phyloP scores from a whole-genome alignment of 202 grass and related monocot genomes.

The Thinopyrum obtusiflorum region DNA sequence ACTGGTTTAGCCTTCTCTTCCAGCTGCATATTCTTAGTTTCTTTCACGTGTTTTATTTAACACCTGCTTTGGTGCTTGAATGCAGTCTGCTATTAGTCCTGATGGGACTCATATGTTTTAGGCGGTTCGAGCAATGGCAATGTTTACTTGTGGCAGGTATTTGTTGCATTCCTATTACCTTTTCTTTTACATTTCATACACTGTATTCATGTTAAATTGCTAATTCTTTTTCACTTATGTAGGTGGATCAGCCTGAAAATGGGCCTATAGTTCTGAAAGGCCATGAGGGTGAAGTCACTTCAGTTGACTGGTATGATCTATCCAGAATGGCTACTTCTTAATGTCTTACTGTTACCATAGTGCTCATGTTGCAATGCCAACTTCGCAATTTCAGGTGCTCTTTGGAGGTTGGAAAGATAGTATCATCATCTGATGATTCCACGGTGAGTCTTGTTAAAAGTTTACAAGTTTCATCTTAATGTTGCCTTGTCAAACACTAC shows the following conservation, averaged over 20 bases:
- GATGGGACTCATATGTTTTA: slow-evolving; percentile 87
- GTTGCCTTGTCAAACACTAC: neutral
- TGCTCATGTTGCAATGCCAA: slow-evolving; percentile 30
- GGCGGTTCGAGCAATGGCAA: slow-evolving; percentile 84
- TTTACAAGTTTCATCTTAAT: neutral
- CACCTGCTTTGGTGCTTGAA: neutral
- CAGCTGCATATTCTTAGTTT: neutral
- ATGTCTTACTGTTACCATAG: neutral
- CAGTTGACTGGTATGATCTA: slow-evolving; percentile 75
- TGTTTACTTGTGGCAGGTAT: slow-evolving; percentile 88
- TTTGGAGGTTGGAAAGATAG: slow-evolving; percentile 82
- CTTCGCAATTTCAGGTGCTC: slow-evolving; percentile 57
- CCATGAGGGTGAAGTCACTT: slow-evolving; percentile 80
- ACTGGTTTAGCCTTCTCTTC: neutral
- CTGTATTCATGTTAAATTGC: slow-evolving; percentile 1
- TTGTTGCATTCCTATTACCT: neutral
- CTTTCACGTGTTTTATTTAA: slow-evolving; percentile 24
- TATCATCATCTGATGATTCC: slow-evolving; percentile 80
- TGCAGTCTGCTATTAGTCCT: slow-evolving; percentile 84
- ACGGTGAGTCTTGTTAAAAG: slow-evolving; percentile 49
- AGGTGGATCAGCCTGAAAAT: slow-evolving; percentile 73
- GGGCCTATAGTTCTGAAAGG: slow-evolving; percentile 58
- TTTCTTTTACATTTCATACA: slow-evolving; percentile 3
- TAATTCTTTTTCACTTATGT: slow-evolving; percentile 11
- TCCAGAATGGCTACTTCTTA: neutral